Evolutionary conservation across 2,329 filamentous ascomycete species (phyloP).

Genomic region (Fusarium drepaniforme): DNA sequence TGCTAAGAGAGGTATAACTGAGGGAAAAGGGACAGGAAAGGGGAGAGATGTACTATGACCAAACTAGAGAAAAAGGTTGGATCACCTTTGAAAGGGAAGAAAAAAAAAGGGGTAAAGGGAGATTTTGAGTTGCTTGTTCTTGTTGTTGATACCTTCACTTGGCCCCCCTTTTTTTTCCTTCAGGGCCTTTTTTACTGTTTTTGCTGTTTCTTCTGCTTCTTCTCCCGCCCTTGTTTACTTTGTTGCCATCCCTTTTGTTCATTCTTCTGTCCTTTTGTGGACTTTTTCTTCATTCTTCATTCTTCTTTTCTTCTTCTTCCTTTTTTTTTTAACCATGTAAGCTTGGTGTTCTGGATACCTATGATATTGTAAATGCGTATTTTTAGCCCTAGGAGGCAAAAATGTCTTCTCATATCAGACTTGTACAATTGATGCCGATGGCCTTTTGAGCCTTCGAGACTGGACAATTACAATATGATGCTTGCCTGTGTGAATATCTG

Average conservation of each 20-base stretch:
- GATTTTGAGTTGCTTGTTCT: constrained; percentile 27
- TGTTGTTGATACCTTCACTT: constrained; percentile 40
- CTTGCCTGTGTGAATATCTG: not conserved
- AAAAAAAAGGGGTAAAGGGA: constrained; percentile 3
- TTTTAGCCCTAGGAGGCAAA: constrained; percentile 20
- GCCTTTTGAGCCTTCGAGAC: constrained; percentile 13
- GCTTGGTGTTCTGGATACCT: constrained; percentile 54
- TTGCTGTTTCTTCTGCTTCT: constrained; percentile 3
- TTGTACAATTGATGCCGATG: constrained; percentile 36
- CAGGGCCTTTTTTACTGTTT: constrained; percentile 9
- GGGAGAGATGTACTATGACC: constrained; percentile 10
- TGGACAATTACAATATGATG: constrained; percentile 3
- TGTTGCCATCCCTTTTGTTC: constrained; percentile 8
- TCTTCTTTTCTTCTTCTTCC: not conserved
- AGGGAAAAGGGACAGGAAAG: not conserved
- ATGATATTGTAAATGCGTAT: constrained; percentile 38
- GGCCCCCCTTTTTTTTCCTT: not conserved
- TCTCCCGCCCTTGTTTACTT: constrained; percentile 12
- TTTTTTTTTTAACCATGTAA: constrained; percentile 31
- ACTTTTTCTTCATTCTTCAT: constrained; percentile 5
- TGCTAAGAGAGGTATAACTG: not conserved
- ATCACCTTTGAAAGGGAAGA: constrained; percentile 14
- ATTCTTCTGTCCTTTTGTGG: constrained; percentile 18
- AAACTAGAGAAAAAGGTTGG: constrained; percentile 30
- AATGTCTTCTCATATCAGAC: constrained; percentile 18